Percentiles rank a stretch among this genome's conserved stretches.
These are phyloP conservation scores for Cyphellophora attinorum DNA, from an alignment of 2,329 filamentous ascomycete species.

Conservation along the genomic window DNA sequence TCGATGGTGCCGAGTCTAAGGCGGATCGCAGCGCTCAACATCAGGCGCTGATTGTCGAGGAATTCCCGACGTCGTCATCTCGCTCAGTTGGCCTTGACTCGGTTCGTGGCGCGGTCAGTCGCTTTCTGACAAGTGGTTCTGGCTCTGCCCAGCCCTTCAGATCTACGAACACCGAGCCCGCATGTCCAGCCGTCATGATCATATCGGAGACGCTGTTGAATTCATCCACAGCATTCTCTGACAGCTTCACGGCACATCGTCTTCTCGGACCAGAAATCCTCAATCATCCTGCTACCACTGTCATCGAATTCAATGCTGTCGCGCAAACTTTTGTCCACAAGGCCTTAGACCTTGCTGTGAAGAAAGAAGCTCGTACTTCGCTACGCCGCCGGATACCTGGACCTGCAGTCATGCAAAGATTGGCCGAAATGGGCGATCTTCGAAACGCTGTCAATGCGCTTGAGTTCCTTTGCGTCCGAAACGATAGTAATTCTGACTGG, in stretches of 20 bases:
- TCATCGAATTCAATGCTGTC: slow-evolving; percentile 89
- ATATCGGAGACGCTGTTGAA: slow-evolving; percentile 85
- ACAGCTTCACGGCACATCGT: slow-evolving; percentile 88
- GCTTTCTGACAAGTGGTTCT: slow-evolving; percentile 62
- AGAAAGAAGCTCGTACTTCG: slow-evolving; percentile 75
- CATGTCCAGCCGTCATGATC: slow-evolving; percentile 74
- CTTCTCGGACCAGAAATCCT: slow-evolving; percentile 79
- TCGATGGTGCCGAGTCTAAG: slow-evolving; percentile 13
- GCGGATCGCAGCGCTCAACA: slow-evolving; percentile 17
- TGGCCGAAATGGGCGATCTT: slow-evolving; percentile 84
- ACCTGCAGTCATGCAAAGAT: slow-evolving; percentile 62
- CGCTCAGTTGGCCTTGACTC: slow-evolving; percentile 55
- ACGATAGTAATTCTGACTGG: slow-evolving; percentile 65
- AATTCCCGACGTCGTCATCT: slow-evolving; percentile 69
- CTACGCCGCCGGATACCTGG: slow-evolving; percentile 67
- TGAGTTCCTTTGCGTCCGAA: slow-evolving; percentile 82
- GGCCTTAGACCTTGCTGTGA: slow-evolving; percentile 69
- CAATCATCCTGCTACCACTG: slow-evolving; percentile 65
- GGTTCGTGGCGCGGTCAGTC: slow-evolving; percentile 66
- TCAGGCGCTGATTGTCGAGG: slow-evolving; percentile 64
- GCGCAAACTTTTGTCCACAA: slow-evolving; percentile 78
- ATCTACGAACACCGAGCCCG: slow-evolving; percentile 27
- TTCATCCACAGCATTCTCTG: slow-evolving; percentile 71
- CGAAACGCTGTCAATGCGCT: slow-evolving; percentile 85
- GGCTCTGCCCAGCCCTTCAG: slow-evolving; percentile 38